These are phyloP conservation scores for Oidiodendron maius DNA, from an alignment of 495 filamentous ascomycete species.

Conservation along the genomic window DNA sequence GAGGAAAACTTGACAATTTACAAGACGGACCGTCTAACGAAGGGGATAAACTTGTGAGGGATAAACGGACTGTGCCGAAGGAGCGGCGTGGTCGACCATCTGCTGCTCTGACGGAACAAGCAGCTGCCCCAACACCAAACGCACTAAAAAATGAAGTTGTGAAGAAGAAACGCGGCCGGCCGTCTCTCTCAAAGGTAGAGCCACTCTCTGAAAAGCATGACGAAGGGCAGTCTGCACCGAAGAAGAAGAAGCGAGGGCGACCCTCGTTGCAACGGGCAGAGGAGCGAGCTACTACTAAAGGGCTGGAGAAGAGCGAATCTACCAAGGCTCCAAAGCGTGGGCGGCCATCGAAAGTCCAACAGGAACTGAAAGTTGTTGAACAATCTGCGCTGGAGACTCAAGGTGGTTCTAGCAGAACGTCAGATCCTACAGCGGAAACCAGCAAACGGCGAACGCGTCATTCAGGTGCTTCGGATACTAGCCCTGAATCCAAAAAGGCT, in stretches of 20 bases:
- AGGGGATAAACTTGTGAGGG: conserved; percentile 2
- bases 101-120: background rate
- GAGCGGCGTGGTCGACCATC: background rate
- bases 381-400: background rate
- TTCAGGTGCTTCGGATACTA: background rate
- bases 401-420: background rate
- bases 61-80: background rate
- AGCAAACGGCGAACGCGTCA: background rate
- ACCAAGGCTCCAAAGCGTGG: background rate
- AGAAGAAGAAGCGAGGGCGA: background rate
- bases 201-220: background rate
- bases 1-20: background rate
- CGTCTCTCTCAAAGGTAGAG: background rate
- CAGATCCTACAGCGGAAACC: background rate
- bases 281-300: background rate
- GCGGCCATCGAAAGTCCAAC: background rate
- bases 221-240: background rate
- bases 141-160: background rate
- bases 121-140: background rate
- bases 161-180: background rate
- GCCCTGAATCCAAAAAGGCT: conserved; percentile 7
- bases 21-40: background rate
- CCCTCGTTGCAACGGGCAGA: background rate
- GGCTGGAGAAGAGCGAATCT: background rate
- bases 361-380: background rate